Percentiles rank a stretch among this genome's conserved stretches.
phyloP scores from a whole-genome alignment of 2,329 filamentous ascomycete genomes.

The Massarina eburnea region DNA sequence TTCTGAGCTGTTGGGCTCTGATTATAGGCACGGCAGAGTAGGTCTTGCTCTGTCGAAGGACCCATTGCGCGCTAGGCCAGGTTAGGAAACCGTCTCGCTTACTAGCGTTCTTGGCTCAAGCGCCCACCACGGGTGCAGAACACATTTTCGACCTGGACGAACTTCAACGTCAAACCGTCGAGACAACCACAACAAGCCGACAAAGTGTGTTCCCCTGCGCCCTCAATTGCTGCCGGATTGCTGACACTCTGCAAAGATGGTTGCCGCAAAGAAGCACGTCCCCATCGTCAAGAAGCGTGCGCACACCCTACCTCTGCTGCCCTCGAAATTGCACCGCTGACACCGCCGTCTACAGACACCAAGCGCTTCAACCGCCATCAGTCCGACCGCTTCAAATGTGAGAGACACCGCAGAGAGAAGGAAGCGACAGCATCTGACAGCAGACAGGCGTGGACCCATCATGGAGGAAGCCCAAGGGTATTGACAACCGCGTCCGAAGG shows the following conservation, averaged over 20 bases:
- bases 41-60: no score
- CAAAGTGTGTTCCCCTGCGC: constrained; percentile 36
- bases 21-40: no score
- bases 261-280: constrained; percentile 98
- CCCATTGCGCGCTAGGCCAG: no score
- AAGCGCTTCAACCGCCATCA: constrained; percentile 97
- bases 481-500: constrained; percentile 96
- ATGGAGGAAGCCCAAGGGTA: constrained; percentile 99
- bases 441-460: constrained; percentile 65
- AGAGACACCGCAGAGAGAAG: constrained; percentile 17
- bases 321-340: constrained; percentile 35
- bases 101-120: constrained; percentile 21
- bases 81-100: constrained; percentile 27
- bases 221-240: constrained; percentile 10
- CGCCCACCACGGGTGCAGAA: constrained; percentile 13
- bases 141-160: constrained; percentile 16
- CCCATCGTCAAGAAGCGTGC: constrained; percentile 99
- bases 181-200: constrained; percentile 39
- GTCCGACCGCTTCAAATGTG: constrained; percentile 91
- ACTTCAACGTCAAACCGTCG: constrained; percentile 20
- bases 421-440: constrained; percentile 27
- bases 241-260: constrained; percentile 67
- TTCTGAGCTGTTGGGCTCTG: no score
- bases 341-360: constrained; percentile 63
- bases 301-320: constrained; percentile 48